Evolutionary conservation across 768 basidiomycete species (phyloP).

Genomic region (Hygrocybe coccinea): DNA sequence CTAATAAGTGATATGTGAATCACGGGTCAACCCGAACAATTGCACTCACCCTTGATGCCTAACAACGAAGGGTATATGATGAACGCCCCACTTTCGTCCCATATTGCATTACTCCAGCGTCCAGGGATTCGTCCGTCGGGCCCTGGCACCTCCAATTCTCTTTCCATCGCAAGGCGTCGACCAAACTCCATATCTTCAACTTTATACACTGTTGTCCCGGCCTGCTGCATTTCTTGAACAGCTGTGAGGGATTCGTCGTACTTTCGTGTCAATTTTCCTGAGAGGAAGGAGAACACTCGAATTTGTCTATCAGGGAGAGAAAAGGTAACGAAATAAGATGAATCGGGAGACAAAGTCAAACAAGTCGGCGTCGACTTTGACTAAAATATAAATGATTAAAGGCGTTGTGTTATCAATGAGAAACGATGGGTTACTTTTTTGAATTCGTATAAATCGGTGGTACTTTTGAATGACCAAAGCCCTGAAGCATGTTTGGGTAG

Average conservation of each 20-base stretch:
- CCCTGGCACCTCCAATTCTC: slow-evolving; percentile 81
- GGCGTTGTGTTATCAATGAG: neutral
- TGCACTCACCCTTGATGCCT: slow-evolving; percentile 80
- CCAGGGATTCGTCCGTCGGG: slow-evolving; percentile 68
- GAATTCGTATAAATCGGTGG: slow-evolving; percentile 95
- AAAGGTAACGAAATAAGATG: slow-evolving; percentile 86
- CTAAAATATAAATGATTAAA: slow-evolving; percentile 38
- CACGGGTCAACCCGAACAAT: neutral
- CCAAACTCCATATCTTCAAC: slow-evolving; percentile 99
- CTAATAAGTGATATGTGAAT: slow-evolving; percentile 35
- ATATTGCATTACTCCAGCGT: slow-evolving; percentile 84
- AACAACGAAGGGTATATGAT: slow-evolving; percentile 89
- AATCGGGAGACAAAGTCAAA: slow-evolving; percentile 85
- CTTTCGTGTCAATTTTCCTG: slow-evolving; percentile 83
- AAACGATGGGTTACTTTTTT: slow-evolving; percentile 67
- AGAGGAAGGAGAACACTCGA: slow-evolving; percentile 86
- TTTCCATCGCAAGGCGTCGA: slow-evolving; percentile 86
- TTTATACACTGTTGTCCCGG: slow-evolving; percentile 85
- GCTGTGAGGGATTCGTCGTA: slow-evolving; percentile 93
- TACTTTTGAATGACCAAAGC: slow-evolving; percentile 86
- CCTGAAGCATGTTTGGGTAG: slow-evolving; percentile 71
- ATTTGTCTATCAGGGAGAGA: slow-evolving; percentile 92
- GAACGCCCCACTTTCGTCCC: slow-evolving; percentile 97
- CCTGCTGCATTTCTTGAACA: slow-evolving; percentile 98
- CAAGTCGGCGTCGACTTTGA: slow-evolving; percentile 89